These are phyloP conservation scores for Suillus paluster DNA, from an alignment of 768 basidiomycete genomes.

Conservation along the genomic window DNA sequence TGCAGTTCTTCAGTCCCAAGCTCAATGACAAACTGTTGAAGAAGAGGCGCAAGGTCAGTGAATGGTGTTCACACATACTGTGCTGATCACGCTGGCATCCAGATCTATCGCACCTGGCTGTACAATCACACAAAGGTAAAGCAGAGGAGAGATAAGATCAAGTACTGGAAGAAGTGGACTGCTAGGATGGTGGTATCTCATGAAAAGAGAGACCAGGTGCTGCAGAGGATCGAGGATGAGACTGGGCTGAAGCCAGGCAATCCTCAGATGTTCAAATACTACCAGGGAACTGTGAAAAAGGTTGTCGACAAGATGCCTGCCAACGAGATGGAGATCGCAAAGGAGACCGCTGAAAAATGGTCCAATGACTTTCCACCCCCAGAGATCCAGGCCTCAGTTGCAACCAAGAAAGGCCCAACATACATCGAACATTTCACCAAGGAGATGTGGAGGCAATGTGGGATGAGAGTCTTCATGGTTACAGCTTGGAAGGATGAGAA, in stretches of 20 bases:
- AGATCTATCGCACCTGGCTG: too few relatives aligned
- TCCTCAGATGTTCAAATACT: not conserved
- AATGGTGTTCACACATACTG: too few relatives aligned
- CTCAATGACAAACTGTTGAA: too few relatives aligned
- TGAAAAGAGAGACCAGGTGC: not conserved
- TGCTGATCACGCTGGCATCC: too few relatives aligned
- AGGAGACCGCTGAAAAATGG: not conserved
- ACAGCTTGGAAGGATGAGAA: not conserved
- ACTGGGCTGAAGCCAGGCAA: constrained; percentile 1
- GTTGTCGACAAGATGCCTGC: not conserved
- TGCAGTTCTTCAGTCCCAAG: too few relatives aligned
- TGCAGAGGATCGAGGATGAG: not conserved
- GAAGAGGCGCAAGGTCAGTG: too few relatives aligned
- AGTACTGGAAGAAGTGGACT: not conserved
- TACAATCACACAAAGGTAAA: not conserved
- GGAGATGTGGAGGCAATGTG: constrained; percentile 5
- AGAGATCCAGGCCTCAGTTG: not conserved
- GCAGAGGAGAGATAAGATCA: not conserved
- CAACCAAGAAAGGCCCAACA: not conserved
- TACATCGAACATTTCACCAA: not conserved
- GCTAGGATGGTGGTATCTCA: not conserved
- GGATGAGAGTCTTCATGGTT: not conserved
- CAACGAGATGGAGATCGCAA: not conserved
- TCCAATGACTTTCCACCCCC: not conserved
- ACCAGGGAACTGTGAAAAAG: not conserved